These are phyloP conservation scores for Coriaria nepalensis DNA, from an alignment of 306 rosid genomes.

Conservation along the genomic window DNA sequence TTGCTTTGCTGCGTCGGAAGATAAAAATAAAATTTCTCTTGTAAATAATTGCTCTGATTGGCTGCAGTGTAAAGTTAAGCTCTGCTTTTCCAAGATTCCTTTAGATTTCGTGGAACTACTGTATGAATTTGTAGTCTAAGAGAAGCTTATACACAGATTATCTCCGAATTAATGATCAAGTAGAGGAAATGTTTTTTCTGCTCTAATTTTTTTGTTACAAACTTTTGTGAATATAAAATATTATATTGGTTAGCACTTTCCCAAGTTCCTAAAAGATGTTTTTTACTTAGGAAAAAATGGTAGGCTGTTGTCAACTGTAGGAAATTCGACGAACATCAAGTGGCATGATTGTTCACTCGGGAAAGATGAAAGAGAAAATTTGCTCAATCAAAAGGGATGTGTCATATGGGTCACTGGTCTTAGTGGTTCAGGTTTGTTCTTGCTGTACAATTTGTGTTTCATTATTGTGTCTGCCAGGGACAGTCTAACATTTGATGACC, in stretches of 20 bases:
- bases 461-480: background rate
- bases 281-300: conserved; percentile 28
- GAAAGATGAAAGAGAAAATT: conserved; percentile 35
- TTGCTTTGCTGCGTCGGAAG: too few species aligned
- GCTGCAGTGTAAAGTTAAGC: too few species aligned
- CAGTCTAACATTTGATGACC: background rate
- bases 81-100: too few species aligned
- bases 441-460: background rate
- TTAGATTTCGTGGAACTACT: too few species aligned
- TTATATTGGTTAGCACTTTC: background rate
- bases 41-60: too few species aligned
- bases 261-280: conserved; percentile 9
- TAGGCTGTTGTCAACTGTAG: conserved; percentile 29
- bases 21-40: too few species aligned
- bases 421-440: conserved; percentile 54
- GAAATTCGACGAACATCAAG: conserved; percentile 50
- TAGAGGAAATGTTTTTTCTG: background rate
- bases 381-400: conserved; percentile 59
- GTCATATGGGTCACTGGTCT: conserved; percentile 75
- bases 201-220: background rate
- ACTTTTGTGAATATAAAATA: background rate
- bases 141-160: too few species aligned
- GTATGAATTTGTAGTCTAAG: too few species aligned
- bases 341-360: conserved; percentile 57
- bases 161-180: too few species aligned